Percentiles rank a stretch among this genome's conserved stretches.
phyloP scores from a whole-genome alignment of 345 rosid genomes.

The Aethionema arabicum region DNA sequence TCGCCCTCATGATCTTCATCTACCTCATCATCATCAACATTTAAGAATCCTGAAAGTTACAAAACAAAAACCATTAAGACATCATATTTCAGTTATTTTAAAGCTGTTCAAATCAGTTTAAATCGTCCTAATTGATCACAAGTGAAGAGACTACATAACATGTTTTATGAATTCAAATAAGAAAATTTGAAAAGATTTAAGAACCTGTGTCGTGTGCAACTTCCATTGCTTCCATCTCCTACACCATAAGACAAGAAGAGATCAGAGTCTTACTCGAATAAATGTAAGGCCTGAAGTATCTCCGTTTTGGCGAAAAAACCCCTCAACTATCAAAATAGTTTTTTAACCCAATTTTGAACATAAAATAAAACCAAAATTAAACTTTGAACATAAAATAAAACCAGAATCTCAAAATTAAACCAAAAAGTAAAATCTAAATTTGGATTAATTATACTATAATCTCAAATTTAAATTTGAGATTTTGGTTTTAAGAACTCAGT shows the following conservation, averaged over 20 bases:
- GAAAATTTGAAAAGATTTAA: constrained; percentile 15
- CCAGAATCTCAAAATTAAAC: too few relatives aligned
- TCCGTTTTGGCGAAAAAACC: too few relatives aligned
- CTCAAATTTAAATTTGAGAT: too few relatives aligned
- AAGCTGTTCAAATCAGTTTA: constrained; percentile 15
- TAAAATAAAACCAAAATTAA: too few relatives aligned
- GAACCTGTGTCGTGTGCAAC: constrained; percentile 87
- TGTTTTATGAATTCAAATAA: not conserved
- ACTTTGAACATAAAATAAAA: too few relatives aligned
- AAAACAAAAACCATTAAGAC: constrained; percentile 22
- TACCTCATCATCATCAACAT: constrained; percentile 86
- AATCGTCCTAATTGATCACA: constrained; percentile 13
- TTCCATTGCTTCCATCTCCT: constrained; percentile 60
- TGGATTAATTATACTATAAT: too few relatives aligned
- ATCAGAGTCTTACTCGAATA: constrained; percentile 24
- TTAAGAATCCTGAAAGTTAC: constrained; percentile 62
- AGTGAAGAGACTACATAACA: constrained; percentile 17
- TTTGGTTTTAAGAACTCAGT: too few relatives aligned
- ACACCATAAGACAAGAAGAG: constrained; percentile 37
- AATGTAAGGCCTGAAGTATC: constrained; percentile 11
- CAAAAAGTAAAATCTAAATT: too few relatives aligned
- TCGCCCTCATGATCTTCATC: constrained; percentile 64
- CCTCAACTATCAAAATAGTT: too few relatives aligned
- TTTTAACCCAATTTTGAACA: too few relatives aligned
- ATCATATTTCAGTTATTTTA: constrained; percentile 16